Percentiles rank a stretch among this genome's conserved stretches.
phyloP scores from a whole-genome alignment of 257 asterid species.

The Cordia subcordata region DNA sequence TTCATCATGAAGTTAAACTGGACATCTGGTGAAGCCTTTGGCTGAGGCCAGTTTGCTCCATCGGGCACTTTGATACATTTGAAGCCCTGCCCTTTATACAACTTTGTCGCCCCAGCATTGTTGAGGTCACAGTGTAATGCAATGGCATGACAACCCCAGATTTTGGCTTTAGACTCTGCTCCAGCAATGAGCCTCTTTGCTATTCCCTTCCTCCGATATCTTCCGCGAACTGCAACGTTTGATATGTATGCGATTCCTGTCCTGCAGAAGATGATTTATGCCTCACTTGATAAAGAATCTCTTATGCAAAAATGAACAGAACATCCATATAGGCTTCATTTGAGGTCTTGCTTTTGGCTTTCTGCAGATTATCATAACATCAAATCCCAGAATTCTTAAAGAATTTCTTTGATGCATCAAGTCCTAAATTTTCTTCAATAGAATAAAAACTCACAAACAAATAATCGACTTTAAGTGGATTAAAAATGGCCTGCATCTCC shows the following conservation, averaged over 20 bases:
- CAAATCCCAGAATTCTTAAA: too few relatives aligned
- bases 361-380: too few relatives aligned
- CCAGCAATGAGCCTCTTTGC: slow-evolving; percentile 46
- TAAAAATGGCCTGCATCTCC: too few relatives aligned
- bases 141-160: slow-evolving; percentile 66
- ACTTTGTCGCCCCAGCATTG: slow-evolving; percentile 62
- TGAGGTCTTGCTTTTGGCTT: too few relatives aligned
- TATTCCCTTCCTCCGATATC: slow-evolving; percentile 56
- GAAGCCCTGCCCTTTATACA: slow-evolving; percentile 63
- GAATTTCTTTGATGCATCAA: too few relatives aligned
- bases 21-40: slow-evolving; percentile 53
- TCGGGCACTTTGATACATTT: slow-evolving; percentile 54
- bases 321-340: too few relatives aligned
- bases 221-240: slow-evolving; percentile 59
- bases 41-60: slow-evolving; percentile 92
- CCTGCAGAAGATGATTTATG: slow-evolving; percentile 27
- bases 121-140: slow-evolving; percentile 60
- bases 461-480: too few relatives aligned
- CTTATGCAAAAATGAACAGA: too few relatives aligned
- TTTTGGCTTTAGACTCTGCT: slow-evolving; percentile 61
- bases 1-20: slow-evolving; percentile 86
- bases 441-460: too few relatives aligned
- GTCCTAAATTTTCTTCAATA: too few relatives aligned
- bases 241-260: slow-evolving; percentile 76
- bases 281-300: too few relatives aligned